Base-by-base conservation (phyloP, 2,329 filamentous ascomycete genomes). In the Hymenoscyphus infarciens region DNA sequence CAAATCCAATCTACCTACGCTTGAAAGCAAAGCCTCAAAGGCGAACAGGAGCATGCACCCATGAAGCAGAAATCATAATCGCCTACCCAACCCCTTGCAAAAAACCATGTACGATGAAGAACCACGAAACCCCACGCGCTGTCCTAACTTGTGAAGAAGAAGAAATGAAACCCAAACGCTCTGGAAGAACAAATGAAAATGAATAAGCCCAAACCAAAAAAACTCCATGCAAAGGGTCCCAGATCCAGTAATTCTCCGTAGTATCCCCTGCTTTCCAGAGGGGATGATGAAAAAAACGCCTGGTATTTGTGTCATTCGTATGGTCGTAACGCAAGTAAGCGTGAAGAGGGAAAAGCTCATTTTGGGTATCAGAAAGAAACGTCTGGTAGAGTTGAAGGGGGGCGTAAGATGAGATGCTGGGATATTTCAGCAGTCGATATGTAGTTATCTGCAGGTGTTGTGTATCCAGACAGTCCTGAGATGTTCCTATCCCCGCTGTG, bases 291-390 rank as follows among this genome's bases (percentile, higher is more conserved):
- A 45, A 19, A 45, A 45, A 45, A 52, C 45, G 45, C 45, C 45
- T 52, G 45, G 45, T 52, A 52, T 42, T 42, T 42, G 39, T n/a
- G n/a, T 42, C 39, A 42, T 52, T 22, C 45, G 19, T 52, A 52
- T 52, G 45, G 25, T 52, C 45, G 45, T 13, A 52, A 52, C 45
- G 45, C 25, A 52, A 52, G 45, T 22, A 52, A 52, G 45, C 22
- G 19, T 52, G 22, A 25, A 52, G 22, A 52, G n/a, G 13, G 11
- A 52, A 49, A 49, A 52, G 19, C 19, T n/a, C n/a, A 16, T 16
- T 25, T 52, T 13, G 45, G 45, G 45, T 52, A 52, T 52, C 25
- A 19, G 11, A 52, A 52, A 52, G 22, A 22, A 45, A 45, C 3
- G n/a, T 1, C 7, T 45, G 39, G 39, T 45, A 15, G 8, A 19